These are phyloP conservation scores for Aspergillus pseudotamarii DNA, from an alignment of 2,329 filamentous ascomycete genomes.

Conservation along the genomic window DNA sequence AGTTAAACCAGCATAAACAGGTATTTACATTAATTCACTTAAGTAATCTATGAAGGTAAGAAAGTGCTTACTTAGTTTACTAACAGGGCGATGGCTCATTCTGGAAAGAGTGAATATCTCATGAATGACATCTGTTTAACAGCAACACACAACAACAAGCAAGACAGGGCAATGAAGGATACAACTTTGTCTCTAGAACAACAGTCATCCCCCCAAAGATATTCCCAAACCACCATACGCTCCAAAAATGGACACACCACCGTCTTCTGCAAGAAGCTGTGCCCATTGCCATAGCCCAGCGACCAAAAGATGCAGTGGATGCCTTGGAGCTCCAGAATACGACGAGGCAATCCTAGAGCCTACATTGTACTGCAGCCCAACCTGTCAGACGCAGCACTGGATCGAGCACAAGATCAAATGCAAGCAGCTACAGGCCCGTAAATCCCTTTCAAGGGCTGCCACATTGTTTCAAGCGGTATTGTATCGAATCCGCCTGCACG, in stretches of 20 bases:
- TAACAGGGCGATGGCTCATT: rapidly evolving
- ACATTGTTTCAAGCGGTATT: background rate
- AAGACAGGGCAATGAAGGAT: background rate
- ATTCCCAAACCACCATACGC: background rate
- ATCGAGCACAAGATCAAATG: background rate
- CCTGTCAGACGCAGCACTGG: background rate
- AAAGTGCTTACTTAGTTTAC: too few relatives aligned
- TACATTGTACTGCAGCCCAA: background rate
- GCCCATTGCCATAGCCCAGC: background rate
- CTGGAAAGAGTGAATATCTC: background rate
- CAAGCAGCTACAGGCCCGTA: background rate
- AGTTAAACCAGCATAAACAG: too few relatives aligned
- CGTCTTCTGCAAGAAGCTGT: background rate
- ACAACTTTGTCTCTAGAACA: background rate
- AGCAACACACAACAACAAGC: background rate
- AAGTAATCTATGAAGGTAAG: too few relatives aligned
- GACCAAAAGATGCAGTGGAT: background rate
- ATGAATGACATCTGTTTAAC: background rate
- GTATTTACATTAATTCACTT: too few relatives aligned
- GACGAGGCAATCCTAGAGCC: background rate
- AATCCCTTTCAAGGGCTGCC: background rate
- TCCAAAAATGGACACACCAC: background rate
- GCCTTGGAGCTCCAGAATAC: background rate
- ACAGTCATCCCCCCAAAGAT: rapidly evolving
- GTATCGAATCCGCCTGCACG: background rate